Evolutionary conservation across 2,329 filamentous ascomycete species (phyloP).

Genomic region (Raffaelea ambrosiae): DNA sequence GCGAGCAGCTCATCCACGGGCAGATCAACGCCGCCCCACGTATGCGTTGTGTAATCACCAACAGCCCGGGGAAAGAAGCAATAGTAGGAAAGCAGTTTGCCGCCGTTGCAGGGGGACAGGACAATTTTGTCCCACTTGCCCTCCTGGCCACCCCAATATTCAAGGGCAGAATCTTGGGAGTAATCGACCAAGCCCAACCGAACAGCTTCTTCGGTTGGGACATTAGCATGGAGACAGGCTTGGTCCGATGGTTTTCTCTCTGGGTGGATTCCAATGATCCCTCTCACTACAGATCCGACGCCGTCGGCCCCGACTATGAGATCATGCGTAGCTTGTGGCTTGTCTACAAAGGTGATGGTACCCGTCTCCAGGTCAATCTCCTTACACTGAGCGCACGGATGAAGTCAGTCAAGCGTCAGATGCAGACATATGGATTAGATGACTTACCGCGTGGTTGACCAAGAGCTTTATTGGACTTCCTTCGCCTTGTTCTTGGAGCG

Average conservation of each 20-base stretch:
- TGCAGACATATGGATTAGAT: background rate
- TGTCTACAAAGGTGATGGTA: conserved; percentile 45
- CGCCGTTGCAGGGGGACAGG: conserved; percentile 58
- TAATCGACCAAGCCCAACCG: conserved; percentile 55
- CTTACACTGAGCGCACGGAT: conserved; percentile 15
- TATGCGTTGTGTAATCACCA: conserved; percentile 52
- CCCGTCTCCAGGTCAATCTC: conserved; percentile 43
- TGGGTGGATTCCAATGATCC: conserved; percentile 53
- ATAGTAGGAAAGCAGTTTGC: conserved; percentile 47
- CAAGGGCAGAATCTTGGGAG: conserved; percentile 49
- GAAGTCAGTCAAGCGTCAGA: background rate
- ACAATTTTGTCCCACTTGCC: conserved; percentile 55
- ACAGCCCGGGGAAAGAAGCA: conserved; percentile 57
- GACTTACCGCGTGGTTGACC: conserved; percentile 44
- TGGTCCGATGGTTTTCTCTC: conserved; percentile 51
- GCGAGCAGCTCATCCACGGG: conserved; percentile 48
- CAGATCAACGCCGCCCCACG: conserved; percentile 27
- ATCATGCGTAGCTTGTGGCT: conserved; percentile 41
- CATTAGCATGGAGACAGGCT: conserved; percentile 57
- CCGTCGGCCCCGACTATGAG: conserved; percentile 57
- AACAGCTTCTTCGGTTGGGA: conserved; percentile 51
- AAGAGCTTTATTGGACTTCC: conserved; percentile 44
- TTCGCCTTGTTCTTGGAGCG: conserved; percentile 41
- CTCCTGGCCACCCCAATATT: conserved; percentile 64
- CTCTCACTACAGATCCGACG: conserved; percentile 56